These are phyloP conservation scores for Zymoseptoria crescenta DNA, from an alignment of 2,329 filamentous ascomycete species.

Conservation along the genomic window DNA sequence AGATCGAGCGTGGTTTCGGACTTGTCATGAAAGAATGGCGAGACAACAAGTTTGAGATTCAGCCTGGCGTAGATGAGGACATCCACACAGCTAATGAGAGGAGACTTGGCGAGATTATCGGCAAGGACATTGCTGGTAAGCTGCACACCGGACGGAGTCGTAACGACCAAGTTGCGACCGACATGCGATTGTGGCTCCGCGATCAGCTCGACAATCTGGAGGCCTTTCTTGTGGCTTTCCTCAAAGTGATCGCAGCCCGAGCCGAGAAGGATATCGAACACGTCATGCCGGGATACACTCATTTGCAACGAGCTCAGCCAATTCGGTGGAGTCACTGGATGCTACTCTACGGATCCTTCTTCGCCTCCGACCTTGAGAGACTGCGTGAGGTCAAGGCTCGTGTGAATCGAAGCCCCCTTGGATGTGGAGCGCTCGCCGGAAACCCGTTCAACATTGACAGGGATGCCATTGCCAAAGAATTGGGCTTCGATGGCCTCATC, in stretches of 20 bases:
- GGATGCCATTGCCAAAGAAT: slow-evolving; percentile 68
- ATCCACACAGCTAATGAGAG: slow-evolving; percentile 50
- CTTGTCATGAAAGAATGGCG: slow-evolving; percentile 47
- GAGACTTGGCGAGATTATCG: slow-evolving; percentile 67
- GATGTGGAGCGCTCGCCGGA: slow-evolving; percentile 69
- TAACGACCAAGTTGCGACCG: slow-evolving; percentile 84
- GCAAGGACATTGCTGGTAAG: slow-evolving; percentile 77
- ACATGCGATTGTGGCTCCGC: slow-evolving; percentile 84
- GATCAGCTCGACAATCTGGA: slow-evolving; percentile 67
- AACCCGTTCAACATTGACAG: slow-evolving; percentile 78
- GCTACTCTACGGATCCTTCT: slow-evolving; percentile 64
- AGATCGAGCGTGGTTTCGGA: slow-evolving; percentile 64
- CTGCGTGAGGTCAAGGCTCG: slow-evolving; percentile 63
- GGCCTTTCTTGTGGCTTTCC: slow-evolving; percentile 56
- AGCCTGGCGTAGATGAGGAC: slow-evolving; percentile 45
- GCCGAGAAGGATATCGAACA: slow-evolving; percentile 68
- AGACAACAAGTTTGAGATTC: slow-evolving; percentile 37
- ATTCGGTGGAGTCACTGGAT: slow-evolving; percentile 79
- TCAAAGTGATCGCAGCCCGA: slow-evolving; percentile 60
- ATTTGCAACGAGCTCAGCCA: slow-evolving; percentile 74
- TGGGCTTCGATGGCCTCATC: slow-evolving; percentile 68
- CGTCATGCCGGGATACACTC: slow-evolving; percentile 83
- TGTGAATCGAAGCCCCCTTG: slow-evolving; percentile 66
- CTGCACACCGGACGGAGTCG: slow-evolving; percentile 79
- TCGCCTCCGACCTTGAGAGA: slow-evolving; percentile 67